A percentile compares a stretch with the other conserved stretches of the same genome.
Conservation (phyloP, 2,329 filamentous ascomycete genomes). For the Diaporthe amygdali region DNA sequence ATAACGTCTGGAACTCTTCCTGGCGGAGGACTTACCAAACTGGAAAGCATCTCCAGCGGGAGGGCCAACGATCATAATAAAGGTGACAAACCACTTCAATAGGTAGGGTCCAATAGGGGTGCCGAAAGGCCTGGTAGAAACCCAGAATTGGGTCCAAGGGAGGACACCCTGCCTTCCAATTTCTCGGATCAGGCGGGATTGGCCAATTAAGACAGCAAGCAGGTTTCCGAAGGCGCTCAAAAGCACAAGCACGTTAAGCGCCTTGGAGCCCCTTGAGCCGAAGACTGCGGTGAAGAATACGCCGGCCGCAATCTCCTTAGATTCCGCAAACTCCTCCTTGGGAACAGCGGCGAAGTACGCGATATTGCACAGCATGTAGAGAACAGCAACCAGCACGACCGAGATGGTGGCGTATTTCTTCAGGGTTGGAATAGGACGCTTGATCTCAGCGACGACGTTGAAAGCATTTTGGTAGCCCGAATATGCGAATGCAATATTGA, state of each 20-base stretch:
- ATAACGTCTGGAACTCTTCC: not conserved
- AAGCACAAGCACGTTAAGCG: slow-evolving; percentile 62
- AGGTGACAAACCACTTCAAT: slow-evolving; percentile 61
- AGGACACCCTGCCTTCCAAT: slow-evolving; percentile 67
- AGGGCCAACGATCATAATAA: slow-evolving; percentile 64
- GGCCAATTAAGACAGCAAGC: slow-evolving; percentile 58
- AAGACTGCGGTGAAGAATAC: slow-evolving; percentile 66
- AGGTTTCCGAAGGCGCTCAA: slow-evolving; percentile 65
- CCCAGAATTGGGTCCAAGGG: slow-evolving; percentile 66
- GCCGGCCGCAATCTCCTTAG: slow-evolving; percentile 53
- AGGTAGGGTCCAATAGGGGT: slow-evolving; percentile 65
- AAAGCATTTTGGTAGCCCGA: slow-evolving; percentile 64
- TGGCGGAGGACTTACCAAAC: slow-evolving; percentile 56
- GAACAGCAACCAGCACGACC: slow-evolving; percentile 53
- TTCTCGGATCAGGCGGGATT: slow-evolving; percentile 63
- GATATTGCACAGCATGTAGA: slow-evolving; percentile 65
- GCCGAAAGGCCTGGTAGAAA: slow-evolving; percentile 66
- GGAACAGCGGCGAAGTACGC: slow-evolving; percentile 65
- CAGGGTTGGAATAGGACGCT: slow-evolving; percentile 62
- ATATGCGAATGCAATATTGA: slow-evolving; percentile 65
- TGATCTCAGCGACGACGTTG: slow-evolving; percentile 66
- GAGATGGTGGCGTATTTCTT: slow-evolving; percentile 55
- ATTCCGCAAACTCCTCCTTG: slow-evolving; percentile 57
- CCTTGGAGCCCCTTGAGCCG: slow-evolving; percentile 52
- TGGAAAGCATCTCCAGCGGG: slow-evolving; percentile 70